A percentile compares a stretch with the other conserved stretches of the same genome.
Conservation (phyloP, 345 rosid species). For the Moricandia arvensis region DNA sequence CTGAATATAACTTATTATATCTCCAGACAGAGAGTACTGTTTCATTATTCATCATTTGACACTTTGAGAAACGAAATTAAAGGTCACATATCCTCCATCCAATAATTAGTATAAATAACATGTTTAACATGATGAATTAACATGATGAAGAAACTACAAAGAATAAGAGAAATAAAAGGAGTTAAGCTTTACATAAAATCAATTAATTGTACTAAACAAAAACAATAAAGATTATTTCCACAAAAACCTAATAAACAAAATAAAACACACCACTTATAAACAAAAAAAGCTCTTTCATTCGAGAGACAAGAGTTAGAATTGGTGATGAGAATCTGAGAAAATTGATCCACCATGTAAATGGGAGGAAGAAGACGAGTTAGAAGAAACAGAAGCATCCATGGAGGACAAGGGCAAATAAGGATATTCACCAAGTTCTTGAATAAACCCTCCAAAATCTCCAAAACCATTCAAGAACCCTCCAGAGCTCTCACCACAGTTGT, state of each 20-base stretch:
- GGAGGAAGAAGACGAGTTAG: conserved; percentile 33
- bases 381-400: conserved; percentile 35
- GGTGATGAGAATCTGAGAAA: conserved; percentile 30
- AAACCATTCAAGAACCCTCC: conserved; percentile 60
- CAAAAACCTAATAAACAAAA: conserved; percentile 11
- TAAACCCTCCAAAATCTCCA: conserved; percentile 68
- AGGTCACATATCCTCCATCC: neutral
- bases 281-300: neutral
- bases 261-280: neutral
- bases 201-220: neutral
- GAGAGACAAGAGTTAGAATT: conserved; percentile 19
- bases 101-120: no score
- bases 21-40: neutral
- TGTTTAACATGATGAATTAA: neutral
- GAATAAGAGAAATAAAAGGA: neutral
- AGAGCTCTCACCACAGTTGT: conserved; percentile 23
- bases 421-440: conserved; percentile 68
- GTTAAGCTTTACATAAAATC: neutral
- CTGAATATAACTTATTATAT: conserved; percentile 5
- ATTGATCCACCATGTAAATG: conserved; percentile 30
- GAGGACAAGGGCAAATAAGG: conserved; percentile 49
- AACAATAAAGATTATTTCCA: conserved; percentile 3
- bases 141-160: no score
- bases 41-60: conserved; percentile 1
- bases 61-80: neutral